phyloP scores from a whole-genome alignment of 306 rosid genomes.

The Vigna radiata region DNA sequence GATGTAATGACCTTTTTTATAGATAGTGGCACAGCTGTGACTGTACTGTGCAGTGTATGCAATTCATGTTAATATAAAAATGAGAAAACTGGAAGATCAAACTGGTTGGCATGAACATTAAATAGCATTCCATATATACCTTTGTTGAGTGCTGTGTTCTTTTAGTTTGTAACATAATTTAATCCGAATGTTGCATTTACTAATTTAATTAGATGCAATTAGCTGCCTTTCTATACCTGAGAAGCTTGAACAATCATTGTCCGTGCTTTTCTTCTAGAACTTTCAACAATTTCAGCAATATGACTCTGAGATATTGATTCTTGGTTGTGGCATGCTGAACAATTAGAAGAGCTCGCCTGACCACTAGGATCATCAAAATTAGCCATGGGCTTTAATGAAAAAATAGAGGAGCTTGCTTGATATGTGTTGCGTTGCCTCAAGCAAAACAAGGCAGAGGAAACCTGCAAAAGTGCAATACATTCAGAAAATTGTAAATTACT shows the following conservation, averaged over 20 bases:
- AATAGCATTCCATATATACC: not conserved
- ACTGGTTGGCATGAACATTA: constrained; percentile 19
- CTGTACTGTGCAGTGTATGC: constrained; percentile 31
- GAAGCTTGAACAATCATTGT: constrained; percentile 76
- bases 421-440: constrained; percentile 91
- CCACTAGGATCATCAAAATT: constrained; percentile 63
- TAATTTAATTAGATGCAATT: constrained; percentile 30
- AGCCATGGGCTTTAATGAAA: constrained; percentile 57
- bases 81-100: constrained; percentile 15
- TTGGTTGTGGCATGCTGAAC: constrained; percentile 63
- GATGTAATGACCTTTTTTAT: constrained; percentile 27
- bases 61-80: constrained; percentile 33
- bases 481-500: constrained; percentile 36
- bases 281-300: constrained; percentile 83
- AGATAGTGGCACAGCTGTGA: constrained; percentile 39
- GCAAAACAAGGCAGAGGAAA: constrained; percentile 78
- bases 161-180: constrained; percentile 1
- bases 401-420: constrained; percentile 64
- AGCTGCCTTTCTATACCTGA: constrained; percentile 62
- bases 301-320: constrained; percentile 72
- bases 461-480: constrained; percentile 63
- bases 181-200: constrained; percentile 28
- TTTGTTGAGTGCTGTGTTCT: constrained; percentile 28
- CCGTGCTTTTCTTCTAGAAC: constrained; percentile 75
- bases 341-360: constrained; percentile 60